These are phyloP conservation scores for Spathaspora gorwiae DNA, from an alignment of 805 yeast genomes.

Conservation along the genomic window DNA sequence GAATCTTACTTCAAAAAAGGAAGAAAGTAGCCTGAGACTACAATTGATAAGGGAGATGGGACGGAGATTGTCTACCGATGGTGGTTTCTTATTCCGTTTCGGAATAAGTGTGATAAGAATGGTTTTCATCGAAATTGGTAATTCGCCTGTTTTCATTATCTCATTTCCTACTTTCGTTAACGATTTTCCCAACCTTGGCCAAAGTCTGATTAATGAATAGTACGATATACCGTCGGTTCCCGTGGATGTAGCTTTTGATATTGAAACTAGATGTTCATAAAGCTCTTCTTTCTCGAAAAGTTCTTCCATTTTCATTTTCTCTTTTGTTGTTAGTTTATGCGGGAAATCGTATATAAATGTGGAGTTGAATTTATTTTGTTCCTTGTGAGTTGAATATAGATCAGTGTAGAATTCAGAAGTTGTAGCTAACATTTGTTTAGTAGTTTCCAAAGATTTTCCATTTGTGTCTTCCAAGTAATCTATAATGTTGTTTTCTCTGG, in stretches of 20 bases:
- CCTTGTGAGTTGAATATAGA: background rate
- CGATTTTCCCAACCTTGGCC: background rate
- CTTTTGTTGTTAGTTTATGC: background rate
- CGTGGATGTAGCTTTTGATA: background rate
- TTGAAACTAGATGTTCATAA: background rate
- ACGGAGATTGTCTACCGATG: background rate
- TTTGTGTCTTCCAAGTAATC: background rate
- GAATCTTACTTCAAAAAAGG: background rate
- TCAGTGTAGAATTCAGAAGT: background rate
- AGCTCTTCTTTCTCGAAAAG: background rate
- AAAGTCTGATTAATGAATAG: background rate
- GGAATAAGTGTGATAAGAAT: background rate
- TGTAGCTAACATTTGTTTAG: background rate
- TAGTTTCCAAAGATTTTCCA: background rate
- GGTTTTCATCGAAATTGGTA: background rate
- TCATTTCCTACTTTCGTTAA: constrained; percentile 1
- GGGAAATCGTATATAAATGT: background rate
- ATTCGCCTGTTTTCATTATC: background rate
- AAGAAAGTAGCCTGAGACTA: background rate
- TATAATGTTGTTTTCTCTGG: background rate
- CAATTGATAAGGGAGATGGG: background rate
- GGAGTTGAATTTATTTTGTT: too few species aligned
- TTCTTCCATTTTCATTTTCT: background rate
- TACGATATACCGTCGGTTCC: background rate
- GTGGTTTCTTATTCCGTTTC: background rate